Conservation (phyloP, 192 early-diverging fungal species). For the Podila epicladia region DNA sequence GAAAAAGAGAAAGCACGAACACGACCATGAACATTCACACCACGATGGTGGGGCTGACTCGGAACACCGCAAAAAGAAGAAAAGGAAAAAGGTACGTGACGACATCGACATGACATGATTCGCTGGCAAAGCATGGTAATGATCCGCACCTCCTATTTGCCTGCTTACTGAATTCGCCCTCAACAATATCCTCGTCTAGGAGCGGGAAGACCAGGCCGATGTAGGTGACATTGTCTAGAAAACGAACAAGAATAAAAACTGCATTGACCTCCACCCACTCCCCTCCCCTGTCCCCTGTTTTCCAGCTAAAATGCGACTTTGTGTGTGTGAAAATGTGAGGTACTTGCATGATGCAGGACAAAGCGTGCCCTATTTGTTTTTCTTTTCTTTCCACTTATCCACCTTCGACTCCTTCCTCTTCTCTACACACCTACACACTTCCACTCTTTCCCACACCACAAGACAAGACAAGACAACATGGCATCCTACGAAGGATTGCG, state of each 20-base stretch:
- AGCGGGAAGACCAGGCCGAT: constrained; percentile 23
- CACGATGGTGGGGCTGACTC: constrained; percentile 49
- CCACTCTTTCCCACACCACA: background rate
- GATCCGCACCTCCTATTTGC: background rate
- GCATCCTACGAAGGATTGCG: constrained; percentile 46
- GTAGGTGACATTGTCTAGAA: background rate
- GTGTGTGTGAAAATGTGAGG: background rate
- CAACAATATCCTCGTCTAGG: constrained; percentile 1
- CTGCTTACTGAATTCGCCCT: background rate
- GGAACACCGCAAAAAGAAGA: constrained; percentile 51
- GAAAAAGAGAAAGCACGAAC: constrained; percentile 54
- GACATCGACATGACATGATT: background rate
- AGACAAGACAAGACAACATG: constrained; percentile 10
- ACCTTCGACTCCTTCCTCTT: background rate
- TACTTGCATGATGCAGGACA: background rate
- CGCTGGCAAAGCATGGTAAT: background rate
- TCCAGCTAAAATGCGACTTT: no score
- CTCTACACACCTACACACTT: background rate
- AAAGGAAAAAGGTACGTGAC: constrained; percentile 48
- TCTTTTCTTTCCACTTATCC: background rate
- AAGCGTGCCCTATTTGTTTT: background rate
- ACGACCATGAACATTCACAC: constrained; percentile 45
- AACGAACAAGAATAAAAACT: background rate
- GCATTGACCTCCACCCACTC: no score
- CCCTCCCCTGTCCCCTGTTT: background rate